These are phyloP conservation scores for Cystobasidium slooffiae DNA, from an alignment of 1,284 basidiomycete species.

Conservation along the genomic window DNA sequence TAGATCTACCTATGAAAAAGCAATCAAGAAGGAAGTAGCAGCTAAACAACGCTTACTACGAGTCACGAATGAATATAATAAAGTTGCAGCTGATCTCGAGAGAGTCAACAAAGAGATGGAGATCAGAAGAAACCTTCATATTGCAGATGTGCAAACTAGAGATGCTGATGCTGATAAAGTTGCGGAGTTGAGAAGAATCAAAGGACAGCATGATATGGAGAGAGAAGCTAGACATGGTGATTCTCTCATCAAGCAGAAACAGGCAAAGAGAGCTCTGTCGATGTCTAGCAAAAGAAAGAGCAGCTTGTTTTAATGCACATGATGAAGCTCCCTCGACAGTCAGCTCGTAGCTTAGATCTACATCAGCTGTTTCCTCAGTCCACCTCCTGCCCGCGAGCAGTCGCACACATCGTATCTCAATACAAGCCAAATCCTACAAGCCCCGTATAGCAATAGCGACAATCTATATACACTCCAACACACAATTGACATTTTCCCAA, in stretches of 20 bases:
- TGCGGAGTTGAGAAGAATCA: slow-evolving; percentile 27
- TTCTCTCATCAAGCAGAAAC: slow-evolving; percentile 38
- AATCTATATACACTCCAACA: too few relatives aligned
- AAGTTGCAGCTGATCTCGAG: slow-evolving; percentile 41
- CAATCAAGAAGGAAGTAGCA: slow-evolving; percentile 38
- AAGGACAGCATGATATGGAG: slow-evolving; percentile 43
- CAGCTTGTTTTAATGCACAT: slow-evolving; percentile 19
- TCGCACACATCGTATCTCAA: too few relatives aligned
- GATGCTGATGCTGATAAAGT: slow-evolving; percentile 34
- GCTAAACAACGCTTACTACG: slow-evolving; percentile 35
- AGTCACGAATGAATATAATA: slow-evolving; percentile 41
- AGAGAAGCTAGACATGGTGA: slow-evolving; percentile 42
- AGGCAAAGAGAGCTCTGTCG: slow-evolving; percentile 39
- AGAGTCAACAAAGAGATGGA: slow-evolving; percentile 37
- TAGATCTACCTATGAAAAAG: slow-evolving; percentile 37
- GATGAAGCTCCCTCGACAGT: too few relatives aligned
- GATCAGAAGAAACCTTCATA: slow-evolving; percentile 37
- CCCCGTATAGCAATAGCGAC: too few relatives aligned
- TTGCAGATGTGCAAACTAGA: slow-evolving; percentile 37
- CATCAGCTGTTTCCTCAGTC: too few relatives aligned
- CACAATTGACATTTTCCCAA: too few relatives aligned
- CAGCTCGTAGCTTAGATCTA: too few relatives aligned
- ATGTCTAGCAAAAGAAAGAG: slow-evolving; percentile 38
- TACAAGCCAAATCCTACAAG: too few relatives aligned
- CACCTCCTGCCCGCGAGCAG: too few relatives aligned